These are phyloP conservation scores for Pythium brachiatum DNA, from an alignment of 352 stramenopile species.

Conservation along the genomic window DNA sequence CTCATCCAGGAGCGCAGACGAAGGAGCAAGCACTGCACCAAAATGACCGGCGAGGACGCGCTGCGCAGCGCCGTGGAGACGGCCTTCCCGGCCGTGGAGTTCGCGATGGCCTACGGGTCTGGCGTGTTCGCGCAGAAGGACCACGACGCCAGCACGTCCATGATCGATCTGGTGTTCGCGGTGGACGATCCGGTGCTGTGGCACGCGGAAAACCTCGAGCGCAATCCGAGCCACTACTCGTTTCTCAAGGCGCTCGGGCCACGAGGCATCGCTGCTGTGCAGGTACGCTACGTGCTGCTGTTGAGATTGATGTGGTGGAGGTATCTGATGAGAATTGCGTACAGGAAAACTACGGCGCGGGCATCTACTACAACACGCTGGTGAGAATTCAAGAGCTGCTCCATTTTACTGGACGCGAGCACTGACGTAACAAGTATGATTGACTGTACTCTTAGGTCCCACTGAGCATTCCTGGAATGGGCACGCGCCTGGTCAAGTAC, in stretches of 20 bases:
- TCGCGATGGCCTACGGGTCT: conserved; percentile 85
- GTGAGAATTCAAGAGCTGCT: conserved; percentile 22
- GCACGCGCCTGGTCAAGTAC: conserved; percentile 86
- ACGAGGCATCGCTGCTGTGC: conserved; percentile 49
- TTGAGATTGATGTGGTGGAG: not conserved
- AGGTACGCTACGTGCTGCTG: conserved; percentile 26
- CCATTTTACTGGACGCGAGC: too few species aligned
- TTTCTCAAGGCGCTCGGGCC: conserved; percentile 70
- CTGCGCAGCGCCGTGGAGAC: conserved; percentile 52
- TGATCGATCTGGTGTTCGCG: conserved; percentile 89
- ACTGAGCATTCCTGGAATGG: conserved; percentile 48
- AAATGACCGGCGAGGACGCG: conserved; percentile 22
- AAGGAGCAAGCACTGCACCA: not conserved
- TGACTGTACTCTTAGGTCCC: conserved; percentile 34
- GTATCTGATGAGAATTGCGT: not conserved
- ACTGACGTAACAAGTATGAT: too few species aligned
- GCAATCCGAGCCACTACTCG: conserved; percentile 81
- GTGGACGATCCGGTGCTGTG: conserved; percentile 78
- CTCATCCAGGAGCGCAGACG: not conserved
- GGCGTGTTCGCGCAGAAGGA: conserved; percentile 77
- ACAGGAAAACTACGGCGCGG: conserved; percentile 72
- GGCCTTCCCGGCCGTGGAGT: conserved; percentile 69
- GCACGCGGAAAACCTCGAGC: conserved; percentile 77
- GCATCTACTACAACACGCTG: conserved; percentile 86
- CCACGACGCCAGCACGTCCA: conserved; percentile 71